A percentile compares a stretch with the other conserved stretches of the same genome.
phyloP scores from a whole-genome alignment of 768 basidiomycete genomes.

The Tricholoma sp. region DNA sequence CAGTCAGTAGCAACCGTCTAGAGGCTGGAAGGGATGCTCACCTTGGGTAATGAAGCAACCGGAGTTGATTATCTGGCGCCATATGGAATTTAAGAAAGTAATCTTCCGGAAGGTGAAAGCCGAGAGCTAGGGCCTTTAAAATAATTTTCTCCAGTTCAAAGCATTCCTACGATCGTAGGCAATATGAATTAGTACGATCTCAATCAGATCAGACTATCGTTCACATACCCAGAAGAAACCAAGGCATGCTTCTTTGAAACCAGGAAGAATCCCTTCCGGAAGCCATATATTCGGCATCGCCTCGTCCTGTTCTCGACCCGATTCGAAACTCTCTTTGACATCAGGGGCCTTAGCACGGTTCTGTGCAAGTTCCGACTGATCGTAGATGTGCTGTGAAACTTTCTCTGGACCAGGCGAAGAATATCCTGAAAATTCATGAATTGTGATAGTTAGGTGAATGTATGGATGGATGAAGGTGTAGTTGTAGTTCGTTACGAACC shows the following conservation, averaged over 20 bases:
- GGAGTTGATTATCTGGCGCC: conserved; percentile 40
- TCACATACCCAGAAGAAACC: conserved; percentile 44
- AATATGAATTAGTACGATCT: not conserved
- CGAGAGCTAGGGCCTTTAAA: conserved; percentile 42
- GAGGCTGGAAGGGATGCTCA: conserved; percentile 7
- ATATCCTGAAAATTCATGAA: conserved; percentile 25
- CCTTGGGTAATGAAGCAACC: conserved; percentile 52
- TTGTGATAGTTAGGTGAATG: conserved; percentile 8
- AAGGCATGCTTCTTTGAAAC: conserved; percentile 46
- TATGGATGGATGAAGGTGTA: conserved; percentile 24
- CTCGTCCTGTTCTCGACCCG: conserved; percentile 39
- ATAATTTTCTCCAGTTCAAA: conserved; percentile 38
- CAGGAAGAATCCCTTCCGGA: conserved; percentile 45
- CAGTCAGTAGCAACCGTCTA: not conserved
- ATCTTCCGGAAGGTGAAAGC: conserved; percentile 38
- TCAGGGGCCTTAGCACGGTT: conserved; percentile 30
- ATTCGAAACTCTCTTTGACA: conserved; percentile 52
- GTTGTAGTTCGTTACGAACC: conserved; percentile 18
- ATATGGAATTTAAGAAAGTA: conserved; percentile 41
- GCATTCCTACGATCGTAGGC: conserved; percentile 26
- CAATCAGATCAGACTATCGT: conserved; percentile 5
- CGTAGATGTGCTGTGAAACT: conserved; percentile 30
- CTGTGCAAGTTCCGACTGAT: conserved; percentile 11
- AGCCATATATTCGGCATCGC: conserved; percentile 55
- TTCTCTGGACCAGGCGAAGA: conserved; percentile 35